Percentiles rank a stretch among this genome's conserved stretches.
Conservation (phyloP, 2,329 filamentous ascomycete species). For the Apiospora koreana region DNA sequence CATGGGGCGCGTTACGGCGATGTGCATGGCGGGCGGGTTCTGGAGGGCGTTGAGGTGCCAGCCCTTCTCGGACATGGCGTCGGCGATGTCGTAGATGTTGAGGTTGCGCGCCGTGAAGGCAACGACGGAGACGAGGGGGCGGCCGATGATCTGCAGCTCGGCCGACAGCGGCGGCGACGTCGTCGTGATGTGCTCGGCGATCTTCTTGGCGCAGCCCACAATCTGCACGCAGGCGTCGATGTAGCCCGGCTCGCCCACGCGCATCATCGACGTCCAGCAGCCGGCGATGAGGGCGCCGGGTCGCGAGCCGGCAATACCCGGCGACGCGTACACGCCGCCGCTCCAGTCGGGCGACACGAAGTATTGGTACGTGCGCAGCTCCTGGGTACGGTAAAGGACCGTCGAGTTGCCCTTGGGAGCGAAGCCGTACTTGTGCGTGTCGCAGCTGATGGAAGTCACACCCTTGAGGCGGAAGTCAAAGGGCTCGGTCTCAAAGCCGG, state of each 20-base stretch:
- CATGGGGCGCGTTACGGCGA: conserved; percentile 89
- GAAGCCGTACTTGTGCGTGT: conserved; percentile 99
- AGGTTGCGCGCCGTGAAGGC: conserved; percentile 84
- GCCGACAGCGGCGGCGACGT: conserved; percentile 66
- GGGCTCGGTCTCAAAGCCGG: conserved; percentile 84
- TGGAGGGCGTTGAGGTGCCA: conserved; percentile 98
- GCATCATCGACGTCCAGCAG: conserved; percentile 93
- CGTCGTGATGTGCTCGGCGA: conserved; percentile 71
- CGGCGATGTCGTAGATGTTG: conserved; percentile 91
- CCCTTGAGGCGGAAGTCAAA: conserved; percentile 95
- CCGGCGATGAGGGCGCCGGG: conserved; percentile 93
- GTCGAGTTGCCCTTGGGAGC: conserved; percentile 97
- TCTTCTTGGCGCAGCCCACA: conserved; percentile 81
- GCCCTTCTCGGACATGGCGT: conserved; percentile 79
- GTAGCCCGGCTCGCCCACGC: conserved; percentile 84
- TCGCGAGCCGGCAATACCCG: conserved; percentile 85
- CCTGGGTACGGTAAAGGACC: conserved; percentile 80
- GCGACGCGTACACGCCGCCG: conserved; percentile 93
- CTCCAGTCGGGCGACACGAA: conserved; percentile 95
- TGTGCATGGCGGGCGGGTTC: conserved; percentile 86
- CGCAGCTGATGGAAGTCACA: conserved; percentile 92
- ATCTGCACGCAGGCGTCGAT: conserved; percentile 84
- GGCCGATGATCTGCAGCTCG: conserved; percentile 79
- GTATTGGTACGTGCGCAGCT: conserved; percentile 87
- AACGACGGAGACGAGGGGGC: conserved; percentile 86